A percentile compares a stretch with the other conserved stretches of the same genome.
Evolutionary conservation across 73 alveolate species (phyloP).

Genomic region (Stentor roeselii): DNA sequence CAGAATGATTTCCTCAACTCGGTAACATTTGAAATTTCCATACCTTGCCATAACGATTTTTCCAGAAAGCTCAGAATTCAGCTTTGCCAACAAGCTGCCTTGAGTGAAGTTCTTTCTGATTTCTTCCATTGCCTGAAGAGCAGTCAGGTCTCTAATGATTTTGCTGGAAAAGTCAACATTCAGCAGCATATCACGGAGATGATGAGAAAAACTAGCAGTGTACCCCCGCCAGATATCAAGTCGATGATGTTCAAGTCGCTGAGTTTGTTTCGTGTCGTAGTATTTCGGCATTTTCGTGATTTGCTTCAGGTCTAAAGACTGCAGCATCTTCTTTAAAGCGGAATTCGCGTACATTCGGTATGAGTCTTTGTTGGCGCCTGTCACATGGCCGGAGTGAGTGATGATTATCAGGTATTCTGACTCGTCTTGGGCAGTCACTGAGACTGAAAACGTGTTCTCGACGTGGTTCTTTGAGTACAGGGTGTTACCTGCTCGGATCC

Average conservation of each 20-base stretch:
- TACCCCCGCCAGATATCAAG: constrained; percentile 35
- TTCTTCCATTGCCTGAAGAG: not conserved
- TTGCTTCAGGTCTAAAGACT: not conserved
- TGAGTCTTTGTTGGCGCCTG: not conserved
- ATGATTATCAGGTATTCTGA: not conserved
- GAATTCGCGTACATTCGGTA: constrained; percentile 24
- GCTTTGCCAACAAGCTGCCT: constrained; percentile 28
- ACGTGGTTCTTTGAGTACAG: not conserved
- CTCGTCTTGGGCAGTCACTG: not conserved
- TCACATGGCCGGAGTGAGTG: not conserved
- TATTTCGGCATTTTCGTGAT: constrained; percentile 14
- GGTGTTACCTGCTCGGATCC: not conserved
- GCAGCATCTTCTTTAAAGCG: constrained; percentile 13
- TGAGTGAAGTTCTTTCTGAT: not conserved
- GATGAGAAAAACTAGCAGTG: constrained; percentile 30
- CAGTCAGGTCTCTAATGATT: constrained; percentile 3
- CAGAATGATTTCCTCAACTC: constrained; percentile 67
- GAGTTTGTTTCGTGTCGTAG: constrained; percentile 3
- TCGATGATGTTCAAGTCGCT: not conserved
- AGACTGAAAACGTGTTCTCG: not conserved
- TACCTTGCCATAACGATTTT: constrained; percentile 65
- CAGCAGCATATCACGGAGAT: constrained; percentile 9
- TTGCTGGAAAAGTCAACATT: constrained; percentile 18
- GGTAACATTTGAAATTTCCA: constrained; percentile 69
- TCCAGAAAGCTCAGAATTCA: constrained; percentile 38